Conservation (phyloP, 495 filamentous ascomycete species). For the Penicillium maclennaniae region DNA sequence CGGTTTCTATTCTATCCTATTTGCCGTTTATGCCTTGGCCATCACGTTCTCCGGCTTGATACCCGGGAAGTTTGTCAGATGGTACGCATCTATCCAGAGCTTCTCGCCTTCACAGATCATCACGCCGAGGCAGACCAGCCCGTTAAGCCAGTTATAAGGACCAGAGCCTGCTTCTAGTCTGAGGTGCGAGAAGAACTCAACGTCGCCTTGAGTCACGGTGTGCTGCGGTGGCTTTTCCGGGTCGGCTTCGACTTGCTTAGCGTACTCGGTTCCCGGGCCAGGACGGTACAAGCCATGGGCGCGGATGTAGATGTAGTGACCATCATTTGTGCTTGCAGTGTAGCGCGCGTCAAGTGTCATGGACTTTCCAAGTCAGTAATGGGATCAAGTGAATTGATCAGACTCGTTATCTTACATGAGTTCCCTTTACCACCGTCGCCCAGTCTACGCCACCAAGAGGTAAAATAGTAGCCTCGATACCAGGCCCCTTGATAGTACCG, state of each 20-base stretch:
- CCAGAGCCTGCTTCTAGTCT: constrained; percentile 26
- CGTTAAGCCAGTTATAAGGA: constrained; percentile 35
- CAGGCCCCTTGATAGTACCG: constrained; percentile 26
- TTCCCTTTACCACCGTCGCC: constrained; percentile 31
- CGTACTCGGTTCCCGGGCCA: constrained; percentile 29
- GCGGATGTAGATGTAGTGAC: constrained; percentile 27
- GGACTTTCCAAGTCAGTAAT: constrained; percentile 14
- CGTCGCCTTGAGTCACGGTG: constrained; percentile 26
- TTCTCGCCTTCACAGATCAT: constrained; percentile 30
- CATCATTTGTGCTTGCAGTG: constrained; percentile 25
- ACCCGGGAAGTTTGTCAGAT: constrained; percentile 32
- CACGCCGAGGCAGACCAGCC: constrained; percentile 30
- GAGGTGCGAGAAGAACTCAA: constrained; percentile 34
- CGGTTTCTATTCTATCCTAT: neutral
- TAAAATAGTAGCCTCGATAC: constrained; percentile 22
- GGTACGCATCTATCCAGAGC: constrained; percentile 34
- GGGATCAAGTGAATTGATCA: too few relatives aligned
- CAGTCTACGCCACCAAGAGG: constrained; percentile 31
- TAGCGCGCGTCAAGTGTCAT: constrained; percentile 35
- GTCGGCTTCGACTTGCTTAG: constrained; percentile 20
- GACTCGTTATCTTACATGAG: constrained; percentile 17
- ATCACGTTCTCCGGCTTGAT: constrained; percentile 28
- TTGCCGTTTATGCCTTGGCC: constrained; percentile 14
- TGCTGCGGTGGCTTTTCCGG: constrained; percentile 15
- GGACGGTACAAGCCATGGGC: constrained; percentile 34